Conservation (phyloP, 2,329 filamentous ascomycete species). For the Pseudophaeomoniella oleicola region DNA sequence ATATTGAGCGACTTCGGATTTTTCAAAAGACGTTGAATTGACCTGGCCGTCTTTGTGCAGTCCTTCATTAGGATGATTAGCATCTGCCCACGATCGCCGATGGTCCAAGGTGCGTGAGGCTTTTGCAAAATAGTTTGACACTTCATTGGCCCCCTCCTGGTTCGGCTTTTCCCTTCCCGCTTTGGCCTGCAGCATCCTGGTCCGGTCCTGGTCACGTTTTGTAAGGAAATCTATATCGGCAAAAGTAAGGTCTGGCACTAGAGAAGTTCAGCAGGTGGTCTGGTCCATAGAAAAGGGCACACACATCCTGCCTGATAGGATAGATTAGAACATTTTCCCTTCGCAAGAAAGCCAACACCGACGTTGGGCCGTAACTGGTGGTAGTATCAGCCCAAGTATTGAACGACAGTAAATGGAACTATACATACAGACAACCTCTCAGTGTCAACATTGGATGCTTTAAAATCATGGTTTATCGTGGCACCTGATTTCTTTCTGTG, state of each 20-base stretch:
- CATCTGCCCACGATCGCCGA: not conserved
- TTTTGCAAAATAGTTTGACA: constrained; percentile 1
- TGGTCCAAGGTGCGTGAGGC: no score
- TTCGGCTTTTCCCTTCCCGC: not conserved
- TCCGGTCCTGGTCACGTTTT: constrained; percentile 2
- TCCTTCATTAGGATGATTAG: no score
- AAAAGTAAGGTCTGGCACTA: constrained; percentile 12
- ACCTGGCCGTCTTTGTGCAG: no score
- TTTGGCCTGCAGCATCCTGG: not conserved
- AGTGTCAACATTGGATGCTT: constrained; percentile 9
- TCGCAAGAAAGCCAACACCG: constrained; percentile 9
- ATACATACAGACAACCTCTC: constrained; percentile 8
- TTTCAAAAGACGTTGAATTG: no score
- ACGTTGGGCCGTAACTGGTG: constrained; percentile 3
- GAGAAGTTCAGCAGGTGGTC: not conserved
- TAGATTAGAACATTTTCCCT: constrained; percentile 7
- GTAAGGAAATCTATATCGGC: constrained; percentile 11
- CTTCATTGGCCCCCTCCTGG: not conserved
- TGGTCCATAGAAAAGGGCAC: not conserved
- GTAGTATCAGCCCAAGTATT: not conserved
- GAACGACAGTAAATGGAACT: not conserved
- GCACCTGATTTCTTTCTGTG: constrained; percentile 3
- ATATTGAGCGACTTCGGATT: no score
- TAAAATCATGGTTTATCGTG: constrained; percentile 8
- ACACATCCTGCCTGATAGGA: constrained; percentile 3